These are phyloP conservation scores for Apophysomyces elegans DNA, from an alignment of 371 early-diverging fungal genomes.

Conservation along the genomic window DNA sequence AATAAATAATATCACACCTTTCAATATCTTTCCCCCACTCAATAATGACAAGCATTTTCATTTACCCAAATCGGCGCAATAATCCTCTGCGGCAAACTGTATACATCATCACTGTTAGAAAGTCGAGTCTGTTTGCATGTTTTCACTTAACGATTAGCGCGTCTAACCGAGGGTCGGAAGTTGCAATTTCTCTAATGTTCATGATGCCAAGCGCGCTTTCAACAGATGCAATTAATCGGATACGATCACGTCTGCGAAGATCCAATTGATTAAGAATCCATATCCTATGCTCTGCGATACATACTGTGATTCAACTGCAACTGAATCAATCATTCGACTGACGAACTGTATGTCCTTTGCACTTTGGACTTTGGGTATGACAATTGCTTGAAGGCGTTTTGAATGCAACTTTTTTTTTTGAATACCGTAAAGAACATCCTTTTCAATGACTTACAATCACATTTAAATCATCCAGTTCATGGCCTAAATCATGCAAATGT, in stretches of 20 bases:
- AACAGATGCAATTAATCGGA: slow-evolving; percentile 83
- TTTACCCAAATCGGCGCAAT: slow-evolving; percentile 79
- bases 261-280: not conserved
- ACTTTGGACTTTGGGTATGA: slow-evolving; percentile 91
- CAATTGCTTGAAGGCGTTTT: slow-evolving; percentile 72
- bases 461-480: slow-evolving; percentile 81
- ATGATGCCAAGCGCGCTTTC: slow-evolving; percentile 87
- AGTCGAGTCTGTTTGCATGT: not conserved
- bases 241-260: slow-evolving; percentile 57
- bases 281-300: slow-evolving; percentile 11
- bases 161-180: slow-evolving; percentile 72
- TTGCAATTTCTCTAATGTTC: slow-evolving; percentile 84
- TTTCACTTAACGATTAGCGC: slow-evolving; percentile 67
- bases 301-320: slow-evolving; percentile 75
- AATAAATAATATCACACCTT: not conserved
- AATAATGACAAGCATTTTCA: too few species aligned
- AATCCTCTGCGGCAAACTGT: slow-evolving; percentile 95
- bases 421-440: not conserved
- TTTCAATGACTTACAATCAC: slow-evolving; percentile 62
- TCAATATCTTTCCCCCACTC: too few species aligned
- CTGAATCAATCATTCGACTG: slow-evolving; percentile 75
- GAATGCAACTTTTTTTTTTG: slow-evolving; percentile 62
- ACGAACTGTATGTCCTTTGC: slow-evolving; percentile 83
- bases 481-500: slow-evolving; percentile 42
- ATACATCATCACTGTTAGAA: not conserved